These are phyloP conservation scores for Remersonia thermophila DNA, from an alignment of 2,329 filamentous ascomycete genomes.

Conservation along the genomic window DNA sequence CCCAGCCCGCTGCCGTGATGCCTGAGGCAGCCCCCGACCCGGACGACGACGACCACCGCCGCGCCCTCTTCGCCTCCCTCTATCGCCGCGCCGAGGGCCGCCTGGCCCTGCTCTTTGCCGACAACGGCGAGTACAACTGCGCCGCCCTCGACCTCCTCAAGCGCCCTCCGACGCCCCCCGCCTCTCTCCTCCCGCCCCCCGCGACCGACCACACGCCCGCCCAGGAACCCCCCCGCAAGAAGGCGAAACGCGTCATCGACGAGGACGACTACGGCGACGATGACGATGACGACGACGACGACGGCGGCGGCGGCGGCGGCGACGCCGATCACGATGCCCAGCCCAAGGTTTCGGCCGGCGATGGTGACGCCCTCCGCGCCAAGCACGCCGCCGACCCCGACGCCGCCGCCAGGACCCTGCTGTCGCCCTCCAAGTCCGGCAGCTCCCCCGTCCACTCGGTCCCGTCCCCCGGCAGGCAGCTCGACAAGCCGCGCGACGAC, in stretches of 20 bases:
- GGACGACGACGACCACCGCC: slow-evolving; percentile 60
- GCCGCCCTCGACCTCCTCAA: slow-evolving; percentile 41
- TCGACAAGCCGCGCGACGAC: slow-evolving; percentile 40
- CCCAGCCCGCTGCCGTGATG: slow-evolving; percentile 33
- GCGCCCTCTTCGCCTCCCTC: slow-evolving; percentile 62
- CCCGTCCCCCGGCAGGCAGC: slow-evolving; percentile 46
- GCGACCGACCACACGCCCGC: slow-evolving; percentile 47
- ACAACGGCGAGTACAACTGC: slow-evolving; percentile 41
- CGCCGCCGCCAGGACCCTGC: slow-evolving; percentile 44
- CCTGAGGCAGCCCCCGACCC: slow-evolving; percentile 48
- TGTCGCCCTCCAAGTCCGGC: slow-evolving; percentile 59
- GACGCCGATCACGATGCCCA: slow-evolving; percentile 38
- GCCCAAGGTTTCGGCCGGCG: too few species aligned
- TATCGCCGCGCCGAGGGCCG: slow-evolving; percentile 67
- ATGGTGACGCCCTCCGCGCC: slow-evolving; percentile 39
- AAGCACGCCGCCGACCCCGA: slow-evolving; percentile 32
- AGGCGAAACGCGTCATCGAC: slow-evolving; percentile 64
- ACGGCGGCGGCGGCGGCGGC: slow-evolving; percentile 38
- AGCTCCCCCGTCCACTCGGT: slow-evolving; percentile 53
- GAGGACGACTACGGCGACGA: slow-evolving; percentile 83
- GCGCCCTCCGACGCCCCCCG: slow-evolving; percentile 24
- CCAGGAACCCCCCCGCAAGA: slow-evolving; percentile 55
- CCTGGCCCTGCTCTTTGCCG: slow-evolving; percentile 61
- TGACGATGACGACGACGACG: slow-evolving; percentile 54
- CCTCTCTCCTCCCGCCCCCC: slow-evolving; percentile 34